phyloP scores from a whole-genome alignment of 441 rosid genomes.

The Erodium trifolium region DNA sequence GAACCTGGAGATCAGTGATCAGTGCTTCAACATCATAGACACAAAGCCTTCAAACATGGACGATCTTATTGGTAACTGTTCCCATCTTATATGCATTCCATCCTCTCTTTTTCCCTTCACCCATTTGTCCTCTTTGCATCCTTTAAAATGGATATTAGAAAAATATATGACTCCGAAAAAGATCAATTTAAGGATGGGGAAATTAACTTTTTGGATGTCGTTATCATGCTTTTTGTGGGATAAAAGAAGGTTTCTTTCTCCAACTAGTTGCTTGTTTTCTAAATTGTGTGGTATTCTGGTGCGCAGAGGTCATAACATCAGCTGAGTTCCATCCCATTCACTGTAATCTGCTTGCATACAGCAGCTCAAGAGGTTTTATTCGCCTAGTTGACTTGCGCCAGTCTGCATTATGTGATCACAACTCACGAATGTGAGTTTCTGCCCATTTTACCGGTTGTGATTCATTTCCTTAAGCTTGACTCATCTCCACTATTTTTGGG shows the following conservation, averaged over 20 bases:
- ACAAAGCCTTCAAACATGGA: constrained; percentile 66
- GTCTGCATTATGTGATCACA: constrained; percentile 58
- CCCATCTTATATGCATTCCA: constrained; percentile 7
- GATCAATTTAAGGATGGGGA: constrained; percentile 2
- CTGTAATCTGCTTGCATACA: constrained; percentile 61
- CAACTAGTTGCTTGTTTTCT: constrained; percentile 7
- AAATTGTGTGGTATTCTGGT: constrained; percentile 17
- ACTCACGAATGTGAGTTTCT: constrained; percentile 47
- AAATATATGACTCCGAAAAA: no score
- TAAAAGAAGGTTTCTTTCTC: background rate
- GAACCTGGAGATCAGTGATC: constrained; percentile 59
- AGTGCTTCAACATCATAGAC: constrained; percentile 68
- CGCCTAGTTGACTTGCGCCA: constrained; percentile 61
- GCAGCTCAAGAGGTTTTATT: constrained; percentile 70
- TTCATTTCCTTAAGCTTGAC: background rate
- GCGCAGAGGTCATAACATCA: constrained; percentile 65
- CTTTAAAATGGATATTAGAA: no score
- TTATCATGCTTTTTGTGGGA: background rate
- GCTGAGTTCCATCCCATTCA: constrained; percentile 64
- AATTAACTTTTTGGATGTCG: background rate
- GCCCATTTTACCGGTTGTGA: constrained; percentile 8
- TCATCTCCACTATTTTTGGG: constrained; percentile 5
- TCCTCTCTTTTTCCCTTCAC: background rate
- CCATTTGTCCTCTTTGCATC: background rate
- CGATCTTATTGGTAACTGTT: constrained; percentile 54